Evolutionary conservation across 202 grass and related monocot species (phyloP).

Genomic region (Panicum virgatum): DNA sequence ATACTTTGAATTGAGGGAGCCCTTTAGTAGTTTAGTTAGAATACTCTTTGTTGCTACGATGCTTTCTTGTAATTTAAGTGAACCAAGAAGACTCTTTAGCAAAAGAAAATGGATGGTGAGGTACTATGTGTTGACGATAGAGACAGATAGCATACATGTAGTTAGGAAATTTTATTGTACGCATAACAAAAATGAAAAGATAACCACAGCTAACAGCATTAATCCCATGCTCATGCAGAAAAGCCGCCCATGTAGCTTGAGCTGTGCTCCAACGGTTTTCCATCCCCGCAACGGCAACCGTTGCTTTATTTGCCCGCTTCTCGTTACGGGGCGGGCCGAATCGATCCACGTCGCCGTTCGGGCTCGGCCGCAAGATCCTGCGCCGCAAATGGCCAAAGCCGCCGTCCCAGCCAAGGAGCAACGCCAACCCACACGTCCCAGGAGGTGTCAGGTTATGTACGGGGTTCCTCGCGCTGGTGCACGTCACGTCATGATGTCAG

Average conservation of each 20-base stretch:
- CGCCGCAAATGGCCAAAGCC: slow-evolving; percentile 2
- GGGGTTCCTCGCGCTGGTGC: too few species aligned
- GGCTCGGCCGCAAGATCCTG: neutral
- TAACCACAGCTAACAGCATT: neutral
- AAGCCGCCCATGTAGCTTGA: neutral
- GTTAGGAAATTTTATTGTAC: neutral
- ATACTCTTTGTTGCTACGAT: too few species aligned
- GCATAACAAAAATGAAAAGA: too few species aligned
- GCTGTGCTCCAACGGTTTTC: slow-evolving; percentile 40
- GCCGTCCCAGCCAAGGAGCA: neutral
- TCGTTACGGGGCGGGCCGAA: neutral
- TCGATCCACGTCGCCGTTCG: slow-evolving; percentile 31
- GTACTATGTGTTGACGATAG: neutral
- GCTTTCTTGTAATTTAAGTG: neutral
- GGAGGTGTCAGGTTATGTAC: too few species aligned
- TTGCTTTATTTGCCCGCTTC: neutral
- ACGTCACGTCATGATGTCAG: too few species aligned
- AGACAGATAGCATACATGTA: too few species aligned
- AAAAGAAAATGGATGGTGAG: neutral
- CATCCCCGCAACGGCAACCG: neutral
- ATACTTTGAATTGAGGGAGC: too few species aligned
- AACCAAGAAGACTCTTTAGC: neutral
- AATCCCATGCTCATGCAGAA: too few species aligned
- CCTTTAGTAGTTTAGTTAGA: too few species aligned
- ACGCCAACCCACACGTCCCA: neutral